These are phyloP conservation scores for Chenopodium formosanum DNA, from an alignment of 148 eudicot genomes.

Conservation along the genomic window DNA sequence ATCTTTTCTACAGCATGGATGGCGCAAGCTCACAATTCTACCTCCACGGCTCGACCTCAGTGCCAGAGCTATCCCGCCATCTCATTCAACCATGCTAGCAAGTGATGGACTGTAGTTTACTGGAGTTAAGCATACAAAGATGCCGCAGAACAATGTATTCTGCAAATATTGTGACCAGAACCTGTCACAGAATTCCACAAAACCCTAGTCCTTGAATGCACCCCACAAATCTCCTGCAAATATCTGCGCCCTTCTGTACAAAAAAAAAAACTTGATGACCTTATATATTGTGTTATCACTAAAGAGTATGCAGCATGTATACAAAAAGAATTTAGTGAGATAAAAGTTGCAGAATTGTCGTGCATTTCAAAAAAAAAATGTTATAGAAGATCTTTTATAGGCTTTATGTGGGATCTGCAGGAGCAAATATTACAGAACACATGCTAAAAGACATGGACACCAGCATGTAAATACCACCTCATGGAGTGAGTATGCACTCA, in stretches of 20 bases:
- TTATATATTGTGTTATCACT: conserved; percentile 87
- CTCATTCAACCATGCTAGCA: conserved; percentile 46
- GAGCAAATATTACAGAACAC: neutral
- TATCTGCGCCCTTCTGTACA: conserved; percentile 87
- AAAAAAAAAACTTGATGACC: conserved; percentile 79
- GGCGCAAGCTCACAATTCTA: conserved; percentile 80
- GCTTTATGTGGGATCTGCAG: neutral
- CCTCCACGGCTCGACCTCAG: conserved; percentile 92
- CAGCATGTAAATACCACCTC: conserved; percentile 44
- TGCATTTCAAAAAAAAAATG: neutral
- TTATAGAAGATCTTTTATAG: too few relatives aligned
- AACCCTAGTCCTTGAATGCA: conserved; percentile 75
- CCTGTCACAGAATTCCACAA: conserved; percentile 75
- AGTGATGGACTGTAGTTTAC: conserved; percentile 55
- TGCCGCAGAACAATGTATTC: conserved; percentile 50
- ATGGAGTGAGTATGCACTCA: conserved; percentile 74
- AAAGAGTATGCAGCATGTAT: conserved; percentile 57
- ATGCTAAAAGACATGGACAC: neutral
- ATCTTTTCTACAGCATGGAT: conserved; percentile 61
- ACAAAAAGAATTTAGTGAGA: neutral
- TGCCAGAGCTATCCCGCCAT: conserved; percentile 56
- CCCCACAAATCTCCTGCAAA: conserved; percentile 89
- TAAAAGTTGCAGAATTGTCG: neutral
- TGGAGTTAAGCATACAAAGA: conserved; percentile 70
- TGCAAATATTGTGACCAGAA: conserved; percentile 72